These are phyloP conservation scores for Tothia fuscella DNA, from an alignment of 2,329 filamentous ascomycete species.

Conservation along the genomic window DNA sequence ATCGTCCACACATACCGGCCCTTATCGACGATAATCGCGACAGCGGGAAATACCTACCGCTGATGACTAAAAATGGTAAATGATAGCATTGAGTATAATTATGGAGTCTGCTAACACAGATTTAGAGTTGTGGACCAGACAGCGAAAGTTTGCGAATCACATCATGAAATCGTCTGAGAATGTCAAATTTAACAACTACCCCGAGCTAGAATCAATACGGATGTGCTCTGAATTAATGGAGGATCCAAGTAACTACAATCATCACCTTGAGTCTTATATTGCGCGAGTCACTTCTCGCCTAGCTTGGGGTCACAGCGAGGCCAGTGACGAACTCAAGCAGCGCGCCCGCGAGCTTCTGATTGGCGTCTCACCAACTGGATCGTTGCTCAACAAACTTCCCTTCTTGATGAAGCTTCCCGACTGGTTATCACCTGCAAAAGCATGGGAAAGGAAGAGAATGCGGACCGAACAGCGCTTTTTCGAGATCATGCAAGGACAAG, in stretches of 20 bases:
- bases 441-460: slow-evolving; percentile 33
- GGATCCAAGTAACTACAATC: slow-evolving; percentile 31
- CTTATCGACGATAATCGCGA: slow-evolving; percentile 32
- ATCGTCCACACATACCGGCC: slow-evolving; percentile 33
- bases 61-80: slow-evolving; percentile 31
- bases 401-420: slow-evolving; percentile 34
- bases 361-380: slow-evolving; percentile 34
- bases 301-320: slow-evolving; percentile 33
- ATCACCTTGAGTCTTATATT: slow-evolving; percentile 33
- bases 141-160: slow-evolving; percentile 33
- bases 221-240: slow-evolving; percentile 33
- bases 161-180: slow-evolving; percentile 34
- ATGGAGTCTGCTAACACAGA: too few relatives aligned
- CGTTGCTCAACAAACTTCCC: slow-evolving; percentile 33
- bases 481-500: slow-evolving; percentile 31
- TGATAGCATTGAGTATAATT: too few relatives aligned
- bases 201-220: slow-evolving; percentile 33
- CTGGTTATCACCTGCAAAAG: slow-evolving; percentile 29
- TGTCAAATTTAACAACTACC: slow-evolving; percentile 30
- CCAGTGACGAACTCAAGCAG: slow-evolving; percentile 35
- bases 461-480: slow-evolving; percentile 33
- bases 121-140: slow-evolving; percentile 31
- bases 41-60: slow-evolving; percentile 33
- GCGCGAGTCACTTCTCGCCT: slow-evolving; percentile 35
- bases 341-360: slow-evolving; percentile 34